phyloP scores from a whole-genome alignment of 257 asterid genomes.

The Nicotiana attenuata region DNA sequence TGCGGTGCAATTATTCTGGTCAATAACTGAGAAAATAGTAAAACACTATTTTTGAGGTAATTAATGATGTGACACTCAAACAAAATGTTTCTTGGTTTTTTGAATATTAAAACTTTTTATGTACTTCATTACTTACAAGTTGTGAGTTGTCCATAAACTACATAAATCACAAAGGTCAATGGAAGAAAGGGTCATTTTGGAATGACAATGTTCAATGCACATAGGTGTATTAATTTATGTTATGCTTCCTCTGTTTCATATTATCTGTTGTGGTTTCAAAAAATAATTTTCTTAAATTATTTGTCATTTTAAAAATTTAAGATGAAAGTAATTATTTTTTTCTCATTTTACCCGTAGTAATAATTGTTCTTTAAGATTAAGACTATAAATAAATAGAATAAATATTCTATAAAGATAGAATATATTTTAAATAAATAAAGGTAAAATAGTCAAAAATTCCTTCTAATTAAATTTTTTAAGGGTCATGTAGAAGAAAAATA shows the following conservation, averaged over 20 bases:
- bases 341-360: too few species aligned
- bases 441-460: too few species aligned
- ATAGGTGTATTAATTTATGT: background rate
- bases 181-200: slow-evolving; percentile 4
- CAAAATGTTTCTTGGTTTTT: background rate
- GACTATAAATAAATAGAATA: too few species aligned
- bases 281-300: too few species aligned
- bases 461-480: too few species aligned
- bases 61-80: slow-evolving; percentile 7
- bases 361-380: too few species aligned
- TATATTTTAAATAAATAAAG: too few species aligned
- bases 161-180: background rate
- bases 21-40: slow-evolving; percentile 4
- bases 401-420: too few species aligned
- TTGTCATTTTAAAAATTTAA: too few species aligned
- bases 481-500: too few species aligned
- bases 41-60: background rate
- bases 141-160: background rate
- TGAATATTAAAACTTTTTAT: background rate
- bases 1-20: slow-evolving; percentile 19
- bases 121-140: background rate
- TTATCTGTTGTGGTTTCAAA: too few species aligned
- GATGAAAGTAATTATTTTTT: too few species aligned
- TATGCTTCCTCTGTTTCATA: background rate
- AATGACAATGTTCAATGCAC: background rate